Base-by-base conservation (phyloP, 345 rosid species). In the Jatropha curcas region DNA sequence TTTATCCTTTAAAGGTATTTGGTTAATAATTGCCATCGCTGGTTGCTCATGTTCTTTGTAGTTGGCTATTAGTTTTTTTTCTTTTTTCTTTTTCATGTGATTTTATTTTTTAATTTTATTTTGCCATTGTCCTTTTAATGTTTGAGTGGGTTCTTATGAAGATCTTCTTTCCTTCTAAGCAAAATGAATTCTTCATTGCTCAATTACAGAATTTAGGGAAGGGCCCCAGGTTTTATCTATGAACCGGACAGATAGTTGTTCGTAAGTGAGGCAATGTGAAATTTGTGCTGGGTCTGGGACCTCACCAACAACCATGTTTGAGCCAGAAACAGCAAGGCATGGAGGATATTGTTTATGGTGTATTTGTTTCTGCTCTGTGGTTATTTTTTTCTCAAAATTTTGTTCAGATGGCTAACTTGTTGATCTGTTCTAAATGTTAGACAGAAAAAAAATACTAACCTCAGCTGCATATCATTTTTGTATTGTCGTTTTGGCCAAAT, bases 161-260 rank as follows among this genome's bases (percentile, higher is more conserved):
- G 52, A 51, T n/a, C 28, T 72, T 11, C 50, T 37, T 10, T 70
- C 5, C 51, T 65, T 62, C 78, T 68, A 71, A 79, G 83, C 71
- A 74, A 63, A 61, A 73, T 78, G 70, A 75, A 74, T 75, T 79
- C 71, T 67, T 68, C 60, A 74, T 76, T 80, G 76, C 76, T 79
- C 73, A 76, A 78, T 76, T 71, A 79, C 86, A 82, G 89, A 84
- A 65, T 74, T 71, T 74, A 74, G 76, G 75, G 78, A 71, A 75
- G 84, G 61, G 71, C 83, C 80, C 72, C 51, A 55, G 67, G 79
- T 74, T 78, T 71, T 45, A 24, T 58, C 74, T 67, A 79, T 74
- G 77, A 82, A 76, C 77, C 74, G 7, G 59, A 50, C 35, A 43
- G 34, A 39, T 51, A 27, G 24, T 62, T 12, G n/a, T 41, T 12